These are phyloP conservation scores for Saksenaea oblongispora DNA, from an alignment of 371 early-diverging fungal genomes.

Conservation along the genomic window DNA sequence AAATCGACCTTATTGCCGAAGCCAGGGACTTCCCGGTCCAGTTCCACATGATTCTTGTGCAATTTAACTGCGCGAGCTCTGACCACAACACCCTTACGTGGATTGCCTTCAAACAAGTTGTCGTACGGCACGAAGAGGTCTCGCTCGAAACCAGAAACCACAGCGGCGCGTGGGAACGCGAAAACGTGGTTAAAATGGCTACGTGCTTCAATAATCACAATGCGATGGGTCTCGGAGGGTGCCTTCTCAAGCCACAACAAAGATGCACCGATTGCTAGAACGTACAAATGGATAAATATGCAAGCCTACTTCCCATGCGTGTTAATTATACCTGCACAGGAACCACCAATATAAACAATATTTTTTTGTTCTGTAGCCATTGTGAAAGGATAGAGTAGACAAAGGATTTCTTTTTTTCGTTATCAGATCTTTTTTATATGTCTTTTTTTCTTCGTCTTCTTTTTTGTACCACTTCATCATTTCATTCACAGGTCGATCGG, in stretches of 20 bases:
- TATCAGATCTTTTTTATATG: conserved; percentile 4
- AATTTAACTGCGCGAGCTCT: conserved; percentile 51
- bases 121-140: conserved; percentile 63
- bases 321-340: conserved; percentile 41
- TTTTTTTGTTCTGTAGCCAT: conserved; percentile 39
- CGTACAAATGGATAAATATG: not conserved
- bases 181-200: conserved; percentile 65
- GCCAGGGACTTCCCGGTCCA: conserved; percentile 55
- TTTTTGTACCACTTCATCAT: not conserved
- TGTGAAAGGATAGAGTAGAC: not conserved
- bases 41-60: conserved; percentile 48
- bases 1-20: conserved; percentile 53
- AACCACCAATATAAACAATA: conserved; percentile 58
- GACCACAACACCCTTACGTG: conserved; percentile 51
- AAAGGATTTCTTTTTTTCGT: not conserved
- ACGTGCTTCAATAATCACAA: conserved; percentile 61
- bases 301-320: not conserved
- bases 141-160: conserved; percentile 59
- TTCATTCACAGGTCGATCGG: conserved; percentile 7
- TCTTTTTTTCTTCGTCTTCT: not conserved
- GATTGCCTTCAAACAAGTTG: conserved; percentile 45
- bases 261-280: conserved; percentile 37
- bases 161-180: conserved; percentile 65
- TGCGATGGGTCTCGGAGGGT: conserved; percentile 38
- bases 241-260: conserved; percentile 36